Evolutionary conservation across 169 alveolate genomes (phyloP).

Genomic region (Eimeria necatrix): DNA sequence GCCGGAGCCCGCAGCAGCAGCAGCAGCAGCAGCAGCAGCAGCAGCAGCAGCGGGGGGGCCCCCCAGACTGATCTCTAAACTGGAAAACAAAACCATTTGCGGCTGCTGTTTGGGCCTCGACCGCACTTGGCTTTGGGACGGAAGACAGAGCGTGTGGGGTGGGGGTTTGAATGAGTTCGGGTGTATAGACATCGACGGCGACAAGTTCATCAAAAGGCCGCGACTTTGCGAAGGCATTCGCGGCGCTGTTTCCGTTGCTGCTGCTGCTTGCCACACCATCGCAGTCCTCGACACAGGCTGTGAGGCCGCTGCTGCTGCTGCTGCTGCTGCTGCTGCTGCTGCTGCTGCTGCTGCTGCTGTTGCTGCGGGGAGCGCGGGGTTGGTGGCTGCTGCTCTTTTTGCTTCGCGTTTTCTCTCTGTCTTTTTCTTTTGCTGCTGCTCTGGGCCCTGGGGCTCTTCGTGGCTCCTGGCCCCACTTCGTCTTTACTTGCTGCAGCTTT

Average conservation of each 20-base stretch:
- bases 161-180: background rate
- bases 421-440: too few species aligned
- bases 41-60: background rate
- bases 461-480: too few species aligned
- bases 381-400: background rate
- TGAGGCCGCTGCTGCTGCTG: background rate
- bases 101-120: slow-evolving; percentile 27
- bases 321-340: background rate
- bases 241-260: background rate
- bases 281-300: slow-evolving; percentile 52
- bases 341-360: background rate
- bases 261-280: slow-evolving; percentile 17
- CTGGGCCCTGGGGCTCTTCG: too few species aligned
- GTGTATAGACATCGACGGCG: background rate
- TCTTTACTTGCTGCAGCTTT: too few species aligned
- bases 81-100: slow-evolving; percentile 10
- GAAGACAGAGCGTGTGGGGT: background rate
- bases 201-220: background rate
- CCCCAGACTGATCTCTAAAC: background rate
- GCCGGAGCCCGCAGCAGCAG: background rate
- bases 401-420: background rate
- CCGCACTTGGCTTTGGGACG: background rate
- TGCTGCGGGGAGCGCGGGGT: background rate
- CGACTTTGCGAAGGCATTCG: slow-evolving; percentile 12
- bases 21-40: background rate